Conservation (phyloP, 2,329 filamentous ascomycete species). For the Monilinia vaccinii-corymbosi region DNA sequence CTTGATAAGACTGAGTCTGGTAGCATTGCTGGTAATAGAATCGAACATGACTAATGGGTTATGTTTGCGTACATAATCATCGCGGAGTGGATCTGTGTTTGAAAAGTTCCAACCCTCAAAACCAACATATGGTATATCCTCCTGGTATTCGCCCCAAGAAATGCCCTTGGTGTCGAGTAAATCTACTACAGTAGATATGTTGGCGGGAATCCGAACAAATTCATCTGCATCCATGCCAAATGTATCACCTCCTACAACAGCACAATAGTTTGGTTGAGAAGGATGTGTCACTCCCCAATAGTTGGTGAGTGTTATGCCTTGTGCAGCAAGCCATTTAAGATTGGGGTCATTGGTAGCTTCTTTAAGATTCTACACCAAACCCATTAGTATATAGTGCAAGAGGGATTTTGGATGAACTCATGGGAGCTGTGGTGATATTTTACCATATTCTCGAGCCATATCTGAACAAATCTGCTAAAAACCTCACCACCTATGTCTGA, state of each 20-base stretch:
- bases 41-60: slow-evolving; percentile 45
- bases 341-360: slow-evolving; percentile 31
- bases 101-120: slow-evolving; percentile 39
- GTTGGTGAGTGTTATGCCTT: slow-evolving; percentile 47
- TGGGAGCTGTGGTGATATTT: not conserved
- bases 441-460: slow-evolving; percentile 51
- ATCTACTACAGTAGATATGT: slow-evolving; percentile 40
- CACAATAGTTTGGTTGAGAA: slow-evolving; percentile 54
- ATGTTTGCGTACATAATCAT: slow-evolving; percentile 59
- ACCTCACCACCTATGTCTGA: slow-evolving; percentile 42
- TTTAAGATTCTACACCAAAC: slow-evolving; percentile 6
- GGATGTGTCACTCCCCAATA: slow-evolving; percentile 48
- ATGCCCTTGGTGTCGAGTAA: slow-evolving; percentile 39
- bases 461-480: slow-evolving; percentile 51
- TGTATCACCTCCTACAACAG: slow-evolving; percentile 47
- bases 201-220: slow-evolving; percentile 36
- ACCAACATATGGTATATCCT: slow-evolving; percentile 43
- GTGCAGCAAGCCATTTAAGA: slow-evolving; percentile 39
- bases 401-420: not conserved
- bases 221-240: slow-evolving; percentile 47
- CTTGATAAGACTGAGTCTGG: slow-evolving; percentile 49
- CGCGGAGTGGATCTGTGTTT: slow-evolving; percentile 44
- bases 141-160: slow-evolving; percentile 44
- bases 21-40: slow-evolving; percentile 39
- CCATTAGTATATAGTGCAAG: not conserved